Conservation (phyloP, 2,329 filamentous ascomycete genomes). For the Ascomycota sp. region DNA sequence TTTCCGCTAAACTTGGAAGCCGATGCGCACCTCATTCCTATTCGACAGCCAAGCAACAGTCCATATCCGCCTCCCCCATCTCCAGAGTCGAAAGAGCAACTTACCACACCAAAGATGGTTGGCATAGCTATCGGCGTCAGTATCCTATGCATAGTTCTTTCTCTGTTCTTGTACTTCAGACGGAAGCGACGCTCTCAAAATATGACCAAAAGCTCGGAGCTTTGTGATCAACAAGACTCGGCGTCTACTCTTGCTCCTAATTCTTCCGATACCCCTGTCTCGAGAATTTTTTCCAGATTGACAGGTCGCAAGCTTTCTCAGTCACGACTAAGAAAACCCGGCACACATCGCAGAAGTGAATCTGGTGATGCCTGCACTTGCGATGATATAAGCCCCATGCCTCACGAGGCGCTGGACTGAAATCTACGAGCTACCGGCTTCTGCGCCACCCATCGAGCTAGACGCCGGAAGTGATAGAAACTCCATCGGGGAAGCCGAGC, state of each 20-base stretch:
- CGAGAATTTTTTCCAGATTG: slow-evolving; percentile 20
- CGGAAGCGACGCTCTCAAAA: slow-evolving; percentile 11
- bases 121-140: slow-evolving; percentile 25
- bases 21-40: slow-evolving; percentile 20
- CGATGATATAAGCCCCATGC: slow-evolving; percentile 6
- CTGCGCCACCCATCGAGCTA: slow-evolving; percentile 25
- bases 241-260: slow-evolving; percentile 11
- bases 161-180: slow-evolving; percentile 14
- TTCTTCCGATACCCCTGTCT: slow-evolving; percentile 7
- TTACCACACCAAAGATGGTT: slow-evolving; percentile 20
- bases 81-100: slow-evolving; percentile 4
- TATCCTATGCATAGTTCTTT: slow-evolving; percentile 10
- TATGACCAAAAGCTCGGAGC: slow-evolving; percentile 4
- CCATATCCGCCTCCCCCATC: slow-evolving; percentile 21
- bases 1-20: slow-evolving; percentile 23
- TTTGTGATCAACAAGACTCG: slow-evolving; percentile 17
- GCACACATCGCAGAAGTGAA: slow-evolving; percentile 2
- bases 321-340: slow-evolving; percentile 6
- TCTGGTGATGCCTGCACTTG: no score
- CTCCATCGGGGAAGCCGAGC: slow-evolving; percentile 18
- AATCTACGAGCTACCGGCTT: slow-evolving; percentile 30
- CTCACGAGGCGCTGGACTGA: slow-evolving; percentile 19
- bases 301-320: slow-evolving; percentile 14
- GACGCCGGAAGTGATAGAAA: slow-evolving; percentile 18
- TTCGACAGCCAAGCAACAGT: slow-evolving; percentile 22